Base-by-base conservation (phyloP, 2,329 filamentous ascomycete genomes). In the Teratosphaeria gauchensis region DNA sequence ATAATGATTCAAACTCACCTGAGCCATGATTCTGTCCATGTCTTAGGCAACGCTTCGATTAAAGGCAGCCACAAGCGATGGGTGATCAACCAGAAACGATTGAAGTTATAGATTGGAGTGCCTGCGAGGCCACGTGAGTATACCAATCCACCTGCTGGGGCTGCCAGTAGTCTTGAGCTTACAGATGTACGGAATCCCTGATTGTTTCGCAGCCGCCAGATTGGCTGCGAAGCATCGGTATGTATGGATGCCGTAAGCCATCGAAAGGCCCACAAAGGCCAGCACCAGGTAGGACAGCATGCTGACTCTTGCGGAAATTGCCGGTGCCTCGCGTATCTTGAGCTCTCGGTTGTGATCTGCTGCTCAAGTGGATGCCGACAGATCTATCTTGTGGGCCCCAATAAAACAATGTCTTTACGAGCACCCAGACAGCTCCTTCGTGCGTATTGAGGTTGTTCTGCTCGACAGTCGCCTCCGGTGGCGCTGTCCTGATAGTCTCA, bases 21-120 rank as follows among this genome's bases (percentile, higher is more conserved):
- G 52, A 87, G 69, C 80, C 85, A 85, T 56, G 76, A 66, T 57
- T 83, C 76, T 73, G 81, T 84, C 72, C 77, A 80, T 16, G 76
- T 74, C 51, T 73, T 73, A 0, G 86, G 86, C 0, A 88, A 73
- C 14, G 71, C 66, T 59, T 77, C 77, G 63, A 88, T 76, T 14
- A 87, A 58, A 2, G 81, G 81, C 11, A 83, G 66, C 79, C 78
- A 85, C 48, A 85, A 61, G 55, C 71, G 71, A 63, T 78, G 75
- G 1, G 81, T 80, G 30, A 85, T 65, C 58, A 85, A 76, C 81
- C 84, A 87, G 24, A 77, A 66, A 16, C 76, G 64, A 63, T 78
- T 80, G 66, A 82, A 80, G 1, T 80, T 69, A 64, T 78, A 73
- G 60, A 74, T 68, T 35, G 77, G 77, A 30, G 66, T 64, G 21